Evolutionary conservation across 306 rosid species (phyloP).

Genomic region (Hippophae tibetana): DNA sequence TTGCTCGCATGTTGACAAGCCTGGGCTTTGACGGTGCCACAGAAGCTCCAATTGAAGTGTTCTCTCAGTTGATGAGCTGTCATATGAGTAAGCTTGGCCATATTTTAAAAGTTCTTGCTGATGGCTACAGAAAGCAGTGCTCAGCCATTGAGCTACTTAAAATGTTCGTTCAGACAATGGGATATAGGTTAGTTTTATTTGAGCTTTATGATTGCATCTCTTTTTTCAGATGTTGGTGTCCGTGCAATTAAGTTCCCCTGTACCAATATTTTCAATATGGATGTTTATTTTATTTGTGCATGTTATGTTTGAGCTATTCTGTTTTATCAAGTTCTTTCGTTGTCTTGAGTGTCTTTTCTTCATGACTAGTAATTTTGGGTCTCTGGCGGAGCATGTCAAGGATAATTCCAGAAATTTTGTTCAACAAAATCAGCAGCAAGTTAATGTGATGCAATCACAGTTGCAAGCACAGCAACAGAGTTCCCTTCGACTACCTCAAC

Average conservation of each 20-base stretch:
- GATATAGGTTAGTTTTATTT: constrained; percentile 53
- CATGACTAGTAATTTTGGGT: constrained; percentile 49
- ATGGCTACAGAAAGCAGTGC: constrained; percentile 76
- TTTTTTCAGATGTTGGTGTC: background rate
- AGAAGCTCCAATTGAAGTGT: constrained; percentile 70
- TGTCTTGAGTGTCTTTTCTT: constrained; percentile 14
- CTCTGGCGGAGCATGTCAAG: constrained; percentile 64
- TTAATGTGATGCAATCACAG: constrained; percentile 56
- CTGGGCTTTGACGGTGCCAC: constrained; percentile 72
- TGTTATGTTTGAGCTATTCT: too few relatives aligned
- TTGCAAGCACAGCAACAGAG: constrained; percentile 55
- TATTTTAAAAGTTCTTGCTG: constrained; percentile 63
- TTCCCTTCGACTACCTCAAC: constrained; percentile 54
- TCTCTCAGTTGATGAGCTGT: constrained; percentile 62
- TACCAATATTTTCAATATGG: constrained; percentile 1
- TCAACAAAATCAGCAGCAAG: constrained; percentile 57
- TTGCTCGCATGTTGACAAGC: constrained; percentile 48
- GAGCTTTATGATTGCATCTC: background rate
- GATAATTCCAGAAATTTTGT: constrained; percentile 57
- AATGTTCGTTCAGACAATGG: constrained; percentile 79
- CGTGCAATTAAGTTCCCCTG: too few relatives aligned
- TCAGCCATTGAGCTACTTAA: constrained; percentile 70
- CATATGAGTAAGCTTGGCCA: constrained; percentile 60
- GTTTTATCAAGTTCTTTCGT: background rate
- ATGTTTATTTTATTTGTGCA: background rate